Base-by-base conservation (phyloP, 139 green algal species). In the Microglena sp. region DNA sequence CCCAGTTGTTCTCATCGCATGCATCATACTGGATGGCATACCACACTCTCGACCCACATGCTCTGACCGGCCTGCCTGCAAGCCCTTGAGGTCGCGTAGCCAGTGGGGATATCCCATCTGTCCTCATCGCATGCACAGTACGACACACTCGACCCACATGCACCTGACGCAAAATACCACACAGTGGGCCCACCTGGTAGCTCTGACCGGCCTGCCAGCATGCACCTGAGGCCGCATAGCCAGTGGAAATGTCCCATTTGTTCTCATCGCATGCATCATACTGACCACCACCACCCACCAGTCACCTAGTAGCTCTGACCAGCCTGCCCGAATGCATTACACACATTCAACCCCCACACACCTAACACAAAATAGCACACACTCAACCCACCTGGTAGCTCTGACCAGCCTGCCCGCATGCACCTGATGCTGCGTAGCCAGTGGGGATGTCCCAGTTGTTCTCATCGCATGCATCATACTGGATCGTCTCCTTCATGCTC, bases 1-100 rank as follows among this genome's bases (percentile, higher is more conserved):
- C 53, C 53, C 53, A 60, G 53, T 60, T 60, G 53, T 60, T 60
- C 53, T 60, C 53, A 18, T 50, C 40, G 40, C 40, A 50, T 18
- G 40, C 40, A 18, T 50, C 40, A 50, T 50, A 50, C 40, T 24
- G 40, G 40, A 50, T 50, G 40, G 40, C 18, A 11, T 50, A 11
- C 40, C 18, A 50, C n/a, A n/a, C n/a, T n/a, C n/a, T n/a, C n/a
- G n/a, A n/a, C n/a, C n/a, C n/a, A n/a, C n/a, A n/a, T n/a, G n/a
- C n/a, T n/a, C n/a, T n/a, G n/a, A n/a, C n/a, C n/a, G n/a, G n/a
- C n/a, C n/a, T n/a, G n/a, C n/a, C n/a, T n/a, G n/a, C n/a, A n/a
- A n/a, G n/a, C n/a, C n/a, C n/a, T n/a, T n/a, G n/a, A n/a, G n/a
- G n/a, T n/a, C n/a, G n/a, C n/a, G n/a, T 50, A 50, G 11, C 40